Base-by-base conservation (phyloP, 2,329 filamentous ascomycete genomes). In the Penicillium palitans region DNA sequence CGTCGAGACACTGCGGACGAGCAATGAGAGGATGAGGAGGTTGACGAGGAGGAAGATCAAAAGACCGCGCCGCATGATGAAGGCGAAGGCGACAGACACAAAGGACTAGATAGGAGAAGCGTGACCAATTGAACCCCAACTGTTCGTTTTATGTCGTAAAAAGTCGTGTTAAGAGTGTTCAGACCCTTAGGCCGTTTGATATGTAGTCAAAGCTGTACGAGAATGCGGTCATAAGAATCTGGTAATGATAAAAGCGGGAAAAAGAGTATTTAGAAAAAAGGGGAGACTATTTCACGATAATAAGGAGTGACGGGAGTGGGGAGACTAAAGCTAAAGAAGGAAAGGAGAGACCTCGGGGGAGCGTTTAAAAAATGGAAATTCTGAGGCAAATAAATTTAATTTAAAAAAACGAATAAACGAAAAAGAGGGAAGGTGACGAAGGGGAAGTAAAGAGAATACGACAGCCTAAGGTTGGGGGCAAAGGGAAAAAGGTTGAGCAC, bases 1-100 rank as follows among this genome's bases (percentile, higher is more conserved):
- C 9, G 87, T 90, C 77, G 86, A 90, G 68, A 90, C 87, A 61
- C 80, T 83, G 75, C 87, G 83, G 33, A 91, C 76, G 39, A 90
- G 80, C 70, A 88, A 83, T 51, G 80, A 80, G 65, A 91, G 74
- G 62, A 91, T 79, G 59, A 87, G 63, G 51, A 88, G 70, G 70
- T 88, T 89, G 72, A 86, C 79, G 59, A 90, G 67, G 54, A 90
- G 76, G 76, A 88, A 89, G 69, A 88, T 79, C 58, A 86, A 68
- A 59, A 86, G 76, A 70, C 82, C 82, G 76, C 81, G 81, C 66
- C 84, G 81, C 85, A 88, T 88, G 58, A 63, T 80, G 76, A 63
- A 59, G 52, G 63, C 25, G 33, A 8, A 15, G 8, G 24, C 35
- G 40, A 51, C 33, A n/a, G 55, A 44, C 4, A 35, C 33, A 3